Evolutionary conservation across 257 asterid genomes (phyloP).

Genomic region (Fraxinus cuspidata): DNA sequence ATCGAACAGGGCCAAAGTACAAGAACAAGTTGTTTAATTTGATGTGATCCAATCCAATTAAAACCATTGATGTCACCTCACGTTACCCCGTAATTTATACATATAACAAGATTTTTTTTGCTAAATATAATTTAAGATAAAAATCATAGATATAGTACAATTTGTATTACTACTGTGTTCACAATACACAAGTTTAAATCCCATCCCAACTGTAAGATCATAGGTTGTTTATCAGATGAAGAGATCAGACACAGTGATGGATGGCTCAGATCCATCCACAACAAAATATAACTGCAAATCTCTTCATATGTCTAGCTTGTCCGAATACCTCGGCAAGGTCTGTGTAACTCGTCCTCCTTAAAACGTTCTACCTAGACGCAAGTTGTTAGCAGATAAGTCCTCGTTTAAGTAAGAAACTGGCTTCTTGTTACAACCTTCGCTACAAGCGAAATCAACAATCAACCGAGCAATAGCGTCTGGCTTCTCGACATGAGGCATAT

Average conservation of each 20-base stretch:
- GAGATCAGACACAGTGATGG: background rate
- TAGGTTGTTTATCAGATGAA: background rate
- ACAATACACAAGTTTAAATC: background rate
- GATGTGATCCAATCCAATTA: too few relatives aligned
- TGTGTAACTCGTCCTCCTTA: background rate
- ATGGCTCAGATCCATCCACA: background rate
- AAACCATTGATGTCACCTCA: too few relatives aligned
- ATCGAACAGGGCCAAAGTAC: too few relatives aligned
- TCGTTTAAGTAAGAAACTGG: constrained; percentile 16
- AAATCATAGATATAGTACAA: background rate
- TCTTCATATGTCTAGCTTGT: background rate
- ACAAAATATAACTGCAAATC: background rate
- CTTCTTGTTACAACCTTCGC: constrained; percentile 5
- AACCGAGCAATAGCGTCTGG: constrained; percentile 49
- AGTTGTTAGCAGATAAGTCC: constrained; percentile 3
- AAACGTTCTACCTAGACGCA: background rate
- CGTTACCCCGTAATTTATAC: too few relatives aligned
- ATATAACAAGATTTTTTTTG: too few relatives aligned
- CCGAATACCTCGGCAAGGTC: background rate
- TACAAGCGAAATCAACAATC: constrained; percentile 50
- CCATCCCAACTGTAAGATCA: background rate
- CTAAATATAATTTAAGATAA: background rate
- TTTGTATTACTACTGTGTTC: background rate
- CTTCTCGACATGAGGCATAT: constrained; percentile 79
- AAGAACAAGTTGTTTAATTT: too few relatives aligned